These are phyloP conservation scores for Spirogloea muscicola DNA, from an alignment of 139 green algal species.

Conservation along the genomic window DNA sequence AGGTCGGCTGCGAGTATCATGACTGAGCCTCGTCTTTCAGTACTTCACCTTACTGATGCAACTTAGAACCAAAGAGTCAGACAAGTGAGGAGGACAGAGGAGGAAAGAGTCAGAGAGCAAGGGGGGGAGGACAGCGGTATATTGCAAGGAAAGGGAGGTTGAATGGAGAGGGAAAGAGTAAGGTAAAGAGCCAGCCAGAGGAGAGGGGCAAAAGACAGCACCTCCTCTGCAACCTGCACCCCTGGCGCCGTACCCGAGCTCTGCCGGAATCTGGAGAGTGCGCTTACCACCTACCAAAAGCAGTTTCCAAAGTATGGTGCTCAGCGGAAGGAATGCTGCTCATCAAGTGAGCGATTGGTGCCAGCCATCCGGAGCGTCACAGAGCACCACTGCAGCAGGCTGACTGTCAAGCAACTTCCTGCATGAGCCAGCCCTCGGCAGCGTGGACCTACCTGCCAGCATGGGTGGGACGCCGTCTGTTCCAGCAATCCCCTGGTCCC, in stretches of 20 bases:
- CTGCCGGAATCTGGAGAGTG: constrained; percentile 34
- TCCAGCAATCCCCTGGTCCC: constrained; percentile 47
- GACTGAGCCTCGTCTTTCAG: neutral
- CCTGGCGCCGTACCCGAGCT: constrained; percentile 39
- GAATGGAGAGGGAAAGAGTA: neutral
- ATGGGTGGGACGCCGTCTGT: constrained; percentile 32
- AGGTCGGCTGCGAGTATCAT: too few species aligned
- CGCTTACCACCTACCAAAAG: constrained; percentile 35
- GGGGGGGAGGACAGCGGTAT: neutral
- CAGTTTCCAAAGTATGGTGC: too few species aligned
- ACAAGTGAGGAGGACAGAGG: neutral
- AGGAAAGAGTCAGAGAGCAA: neutral
- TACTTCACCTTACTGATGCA: too few species aligned
- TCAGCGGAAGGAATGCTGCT: too few species aligned
- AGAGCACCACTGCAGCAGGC: neutral
- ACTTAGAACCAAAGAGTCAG: neutral
- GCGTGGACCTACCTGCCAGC: constrained; percentile 7
- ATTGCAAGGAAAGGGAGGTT: neutral
- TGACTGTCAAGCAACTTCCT: neutral
- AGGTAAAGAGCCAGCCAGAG: too few species aligned
- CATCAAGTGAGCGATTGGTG: neutral
- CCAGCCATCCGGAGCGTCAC: too few species aligned
- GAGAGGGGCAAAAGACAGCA: too few species aligned
- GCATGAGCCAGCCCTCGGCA: neutral
- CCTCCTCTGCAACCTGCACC: constrained; percentile 43